Base-by-base conservation (phyloP, 495 filamentous ascomycete species). In the Tuber melanosporum region DNA sequence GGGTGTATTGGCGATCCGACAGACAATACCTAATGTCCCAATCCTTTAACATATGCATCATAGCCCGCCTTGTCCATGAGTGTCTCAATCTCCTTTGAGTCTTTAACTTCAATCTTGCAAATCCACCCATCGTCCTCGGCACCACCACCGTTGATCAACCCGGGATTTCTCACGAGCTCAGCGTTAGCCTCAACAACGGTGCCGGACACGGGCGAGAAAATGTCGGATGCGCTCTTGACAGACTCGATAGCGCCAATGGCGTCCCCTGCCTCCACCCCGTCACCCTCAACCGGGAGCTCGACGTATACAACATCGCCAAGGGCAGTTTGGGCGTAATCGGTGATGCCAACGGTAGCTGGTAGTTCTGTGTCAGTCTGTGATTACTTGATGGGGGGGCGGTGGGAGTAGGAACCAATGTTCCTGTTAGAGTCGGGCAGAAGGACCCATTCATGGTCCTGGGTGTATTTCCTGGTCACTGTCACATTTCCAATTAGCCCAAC, bases 401-500 rank as follows among this genome's bases (percentile, higher is more conserved):
- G 46, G 66, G 72, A 44, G 66, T 47, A 71, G 70, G 71, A 72
- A 86, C 85, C 81, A 71, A 78, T 87, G 74, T 86, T 87, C 82
- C 88, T 91, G 41, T 20, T 15, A 87, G 88, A 93, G 79, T 90
- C 89, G 85, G 95, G 90, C 46, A 97, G 86, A 85, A 97, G 92
- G 82, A 99, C 90, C 96, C 96, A 99, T 87, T 99, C 95, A 87
- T 99, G 95, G 81, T 97, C 96, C 84, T 93, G 90, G 81, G 96
- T 98, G 88, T 96, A 99, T 83, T 91, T 93, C 88, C 95, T 95
- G 81, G 12, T 1, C 26, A 46, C 46, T 32, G 70, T 73, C 57
- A 74, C 46, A 44, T 66, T 45, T 41, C 57, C 39, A 49, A 20
- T 70, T 26, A 66, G 57, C 26, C 57, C 26, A 17, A 17, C 57